Percentiles rank a stretch among this genome's conserved stretches.
These are phyloP conservation scores for Ganoderma meredithae DNA, from an alignment of 1,284 basidiomycete species.

Conservation along the genomic window DNA sequence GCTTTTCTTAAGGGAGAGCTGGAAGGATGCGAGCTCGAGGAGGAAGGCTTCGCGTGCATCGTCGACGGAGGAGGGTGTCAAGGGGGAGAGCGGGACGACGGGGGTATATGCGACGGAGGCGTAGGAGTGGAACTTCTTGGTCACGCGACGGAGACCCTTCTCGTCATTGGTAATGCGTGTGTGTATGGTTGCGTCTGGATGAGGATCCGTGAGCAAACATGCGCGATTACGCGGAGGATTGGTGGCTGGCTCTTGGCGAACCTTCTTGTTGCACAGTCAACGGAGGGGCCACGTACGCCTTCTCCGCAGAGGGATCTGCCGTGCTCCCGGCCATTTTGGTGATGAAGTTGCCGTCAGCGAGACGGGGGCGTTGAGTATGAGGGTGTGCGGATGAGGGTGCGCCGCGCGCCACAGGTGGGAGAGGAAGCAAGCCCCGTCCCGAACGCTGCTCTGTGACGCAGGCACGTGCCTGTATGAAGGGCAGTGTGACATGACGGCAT, in stretches of 20 bases:
- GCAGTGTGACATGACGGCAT: conserved; percentile 13
- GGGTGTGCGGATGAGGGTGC: neutral
- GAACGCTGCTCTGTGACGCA: conserved; percentile 15
- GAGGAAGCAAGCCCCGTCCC: neutral
- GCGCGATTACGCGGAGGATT: neutral
- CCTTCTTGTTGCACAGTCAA: conserved; percentile 76
- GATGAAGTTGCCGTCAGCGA: neutral
- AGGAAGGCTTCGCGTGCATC: conserved; percentile 81
- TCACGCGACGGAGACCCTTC: conserved; percentile 70
- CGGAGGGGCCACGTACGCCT: conserved; percentile 48
- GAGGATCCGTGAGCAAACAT: conserved; percentile 8
- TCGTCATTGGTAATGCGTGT: conserved; percentile 75
- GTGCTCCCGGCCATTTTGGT: conserved; percentile 2
- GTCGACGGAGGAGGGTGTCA: conserved; percentile 53
- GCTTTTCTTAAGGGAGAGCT: conserved; percentile 75
- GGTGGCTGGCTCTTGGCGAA: conserved; percentile 30
- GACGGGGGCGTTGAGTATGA: neutral
- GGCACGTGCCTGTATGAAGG: conserved; percentile 16
- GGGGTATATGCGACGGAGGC: conserved; percentile 62
- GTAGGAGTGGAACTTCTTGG: conserved; percentile 81
- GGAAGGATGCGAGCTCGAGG: conserved; percentile 77
- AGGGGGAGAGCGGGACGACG: conserved; percentile 48
- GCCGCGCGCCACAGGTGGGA: neutral
- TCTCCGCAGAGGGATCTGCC: conserved; percentile 12
- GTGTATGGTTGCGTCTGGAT: conserved; percentile 76